A percentile compares a stretch with the other conserved stretches of the same genome.
phyloP scores from a whole-genome alignment of 2,329 filamentous ascomycete species.

The Sclerotiophoma versabilis region DNA sequence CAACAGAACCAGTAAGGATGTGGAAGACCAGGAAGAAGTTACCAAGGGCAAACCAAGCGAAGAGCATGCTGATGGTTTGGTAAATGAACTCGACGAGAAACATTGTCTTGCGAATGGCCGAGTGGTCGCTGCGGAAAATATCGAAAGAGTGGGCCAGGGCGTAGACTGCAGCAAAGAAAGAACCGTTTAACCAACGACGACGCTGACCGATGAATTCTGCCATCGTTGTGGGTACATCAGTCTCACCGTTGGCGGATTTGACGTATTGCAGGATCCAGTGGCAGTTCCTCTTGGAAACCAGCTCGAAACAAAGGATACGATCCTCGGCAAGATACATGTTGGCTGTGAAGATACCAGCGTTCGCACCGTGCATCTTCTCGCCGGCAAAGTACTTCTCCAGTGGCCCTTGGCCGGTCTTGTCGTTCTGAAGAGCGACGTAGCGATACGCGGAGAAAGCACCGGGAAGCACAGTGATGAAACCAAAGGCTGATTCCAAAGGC shows the following conservation, averaged over 20 bases:
- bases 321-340: constrained; percentile 99
- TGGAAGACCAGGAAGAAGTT: constrained; percentile 99
- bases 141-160: constrained; percentile 94
- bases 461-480: constrained; percentile 95
- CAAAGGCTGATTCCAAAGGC: constrained; percentile 94
- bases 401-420: constrained; percentile 91
- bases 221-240: constrained; percentile 93
- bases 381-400: constrained; percentile 97
- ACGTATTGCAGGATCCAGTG: constrained; percentile 98
- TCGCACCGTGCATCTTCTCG: constrained; percentile 92
- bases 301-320: constrained; percentile 97
- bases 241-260: constrained; percentile 96
- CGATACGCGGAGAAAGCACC: constrained; percentile 99
- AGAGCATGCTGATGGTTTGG: constrained; percentile 95
- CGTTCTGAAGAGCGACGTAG: constrained; percentile 92
- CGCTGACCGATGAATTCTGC: constrained; percentile 95
- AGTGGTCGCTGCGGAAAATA: constrained; percentile 93
- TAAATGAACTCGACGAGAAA: constrained; percentile 94
- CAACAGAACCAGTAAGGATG: constrained; percentile 88
- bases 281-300: constrained; percentile 96
- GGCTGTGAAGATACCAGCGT: constrained; percentile 94
- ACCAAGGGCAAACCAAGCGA: constrained; percentile 96
- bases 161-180: constrained; percentile 97
- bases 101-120: constrained; percentile 82
- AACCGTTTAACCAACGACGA: constrained; percentile 96